Evolutionary conservation across 306 rosid species (phyloP), one percentile per base, ranked within the genome.

Genomic region (Lathyrus aphaca): DNA sequence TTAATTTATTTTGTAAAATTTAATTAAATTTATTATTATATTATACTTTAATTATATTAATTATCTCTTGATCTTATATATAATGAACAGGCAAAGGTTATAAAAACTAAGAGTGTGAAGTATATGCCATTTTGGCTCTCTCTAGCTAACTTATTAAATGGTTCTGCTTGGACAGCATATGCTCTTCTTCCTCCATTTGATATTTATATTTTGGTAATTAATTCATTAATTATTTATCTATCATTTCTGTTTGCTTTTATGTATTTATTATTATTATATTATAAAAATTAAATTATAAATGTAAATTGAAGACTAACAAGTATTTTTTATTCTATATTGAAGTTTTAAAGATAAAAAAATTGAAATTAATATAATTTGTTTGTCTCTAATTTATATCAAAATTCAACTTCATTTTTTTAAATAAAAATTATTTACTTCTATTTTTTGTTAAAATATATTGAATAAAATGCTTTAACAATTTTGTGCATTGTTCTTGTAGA

Each of bases 101-200:
- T 90, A 55, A 72, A 15, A 46, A 88, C 88, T 0, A 90, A 85
- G 82, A 93, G 96, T 6, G 96, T 88, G 39, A 72, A 83, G 14
- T 93, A 76, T 75, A 93, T 90, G 97, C 96, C 97, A 9, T 85
- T 90, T 48, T 73, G 68, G 73, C 96, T 93, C 8, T 90, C 96
- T 4, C 0, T 88, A 17, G 12, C 98, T 16, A 86, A 85, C 78
- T 86, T 88, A 54, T 80, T 81, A 7, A 90, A 90, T 77, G 98
- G 96, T 27, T 4, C 27, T 37, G 13, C 66, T n/a, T 93, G 98
- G 97, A 88, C 97, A 10, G 48, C 85, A 7, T 93, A 88, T 82
- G 90, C 97, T 53, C 86, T 92, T 44, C 79, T 92, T 79, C 74
- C 80, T 38, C 86, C 82, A 2, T 62, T 87, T 0, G 98, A 92